A percentile compares a stretch with the other conserved stretches of the same genome.
phyloP scores from a whole-genome alignment of 768 basidiomycete genomes.

The Amanita rimosa region DNA sequence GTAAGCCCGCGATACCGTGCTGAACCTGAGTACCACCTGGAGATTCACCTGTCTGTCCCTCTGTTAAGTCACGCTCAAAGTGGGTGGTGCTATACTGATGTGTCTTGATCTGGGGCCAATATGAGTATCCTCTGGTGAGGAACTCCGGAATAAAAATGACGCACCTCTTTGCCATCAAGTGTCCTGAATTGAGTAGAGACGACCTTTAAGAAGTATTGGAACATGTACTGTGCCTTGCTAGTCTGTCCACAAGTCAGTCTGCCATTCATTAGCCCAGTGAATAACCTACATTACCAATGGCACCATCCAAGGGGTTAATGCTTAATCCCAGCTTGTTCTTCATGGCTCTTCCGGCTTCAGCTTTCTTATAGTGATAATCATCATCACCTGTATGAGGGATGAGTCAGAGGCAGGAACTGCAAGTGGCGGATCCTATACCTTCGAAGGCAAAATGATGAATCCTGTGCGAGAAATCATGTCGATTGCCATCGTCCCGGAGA shows the following conservation, averaged over 20 bases:
- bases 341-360: slow-evolving; percentile 47
- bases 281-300: slow-evolving; percentile 39
- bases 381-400: slow-evolving; percentile 44
- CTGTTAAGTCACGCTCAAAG: slow-evolving; percentile 84
- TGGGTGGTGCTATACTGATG: slow-evolving; percentile 95
- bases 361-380: slow-evolving; percentile 65
- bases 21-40: slow-evolving; percentile 58
- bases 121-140: neutral
- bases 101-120: slow-evolving; percentile 52
- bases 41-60: slow-evolving; percentile 47
- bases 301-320: slow-evolving; percentile 67
- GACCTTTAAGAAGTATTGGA: slow-evolving; percentile 98
- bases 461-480: slow-evolving; percentile 88
- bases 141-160: slow-evolving; percentile 14
- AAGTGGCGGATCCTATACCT: slow-evolving; percentile 19
- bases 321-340: slow-evolving; percentile 63
- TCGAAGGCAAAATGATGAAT: slow-evolving; percentile 78
- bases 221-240: slow-evolving; percentile 79
- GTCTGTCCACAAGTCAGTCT: slow-evolving; percentile 33
- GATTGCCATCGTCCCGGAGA: slow-evolving; percentile 75
- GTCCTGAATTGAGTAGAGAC: slow-evolving; percentile 91
- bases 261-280: neutral
- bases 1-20: slow-evolving; percentile 66
- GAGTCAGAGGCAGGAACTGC: neutral
- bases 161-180: slow-evolving; percentile 59